Percentiles rank a stretch among this genome's conserved stretches.
Conservation (phyloP, 805 yeast genomes). For the Sugiyamaella lignohabitans region DNA sequence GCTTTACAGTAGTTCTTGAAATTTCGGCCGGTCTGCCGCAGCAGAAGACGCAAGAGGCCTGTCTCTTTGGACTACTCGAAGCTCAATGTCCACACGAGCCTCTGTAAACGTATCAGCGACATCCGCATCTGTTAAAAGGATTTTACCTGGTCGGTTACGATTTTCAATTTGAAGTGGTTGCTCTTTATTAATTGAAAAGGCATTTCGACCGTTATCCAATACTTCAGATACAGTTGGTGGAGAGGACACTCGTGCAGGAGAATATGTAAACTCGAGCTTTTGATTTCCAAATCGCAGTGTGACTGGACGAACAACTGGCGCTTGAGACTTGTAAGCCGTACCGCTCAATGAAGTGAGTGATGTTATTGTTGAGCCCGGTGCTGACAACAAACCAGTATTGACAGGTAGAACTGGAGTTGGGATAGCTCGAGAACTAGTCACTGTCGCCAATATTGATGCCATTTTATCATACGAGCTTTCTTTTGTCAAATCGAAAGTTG, state of each 20-base stretch:
- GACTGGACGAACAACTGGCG: conserved; percentile 23
- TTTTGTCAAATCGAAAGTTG: conserved; percentile 5
- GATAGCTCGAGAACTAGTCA: background rate
- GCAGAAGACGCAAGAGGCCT: conserved; percentile 2
- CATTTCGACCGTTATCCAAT: conserved; percentile 66
- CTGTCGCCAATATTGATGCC: conserved; percentile 9
- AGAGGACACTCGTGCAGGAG: conserved; percentile 53
- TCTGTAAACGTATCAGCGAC: conserved; percentile 41
- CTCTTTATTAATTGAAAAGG: conserved; percentile 51
- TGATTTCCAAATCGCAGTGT: conserved; percentile 28
- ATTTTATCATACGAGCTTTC: conserved; percentile 9
- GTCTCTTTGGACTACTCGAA: background rate
- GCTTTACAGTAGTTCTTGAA: conserved; percentile 5
- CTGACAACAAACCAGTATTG: conserved; percentile 24
- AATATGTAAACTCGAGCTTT: conserved; percentile 53
- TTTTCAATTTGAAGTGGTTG: conserved; percentile 35
- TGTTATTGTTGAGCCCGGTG: conserved; percentile 8
- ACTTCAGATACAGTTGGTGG: conserved; percentile 77
- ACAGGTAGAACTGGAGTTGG: background rate
- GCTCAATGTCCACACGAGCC: conserved; percentile 38
- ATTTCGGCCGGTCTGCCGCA: conserved; percentile 6
- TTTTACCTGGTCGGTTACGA: conserved; percentile 24
- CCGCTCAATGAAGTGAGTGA: conserved; percentile 1
- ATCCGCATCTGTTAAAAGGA: conserved; percentile 42
- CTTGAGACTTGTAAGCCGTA: background rate